Percentiles rank a stretch among this genome's conserved stretches.
Conservation (phyloP, 1,284 basidiomycete species). For the Dichomitus squalens region DNA sequence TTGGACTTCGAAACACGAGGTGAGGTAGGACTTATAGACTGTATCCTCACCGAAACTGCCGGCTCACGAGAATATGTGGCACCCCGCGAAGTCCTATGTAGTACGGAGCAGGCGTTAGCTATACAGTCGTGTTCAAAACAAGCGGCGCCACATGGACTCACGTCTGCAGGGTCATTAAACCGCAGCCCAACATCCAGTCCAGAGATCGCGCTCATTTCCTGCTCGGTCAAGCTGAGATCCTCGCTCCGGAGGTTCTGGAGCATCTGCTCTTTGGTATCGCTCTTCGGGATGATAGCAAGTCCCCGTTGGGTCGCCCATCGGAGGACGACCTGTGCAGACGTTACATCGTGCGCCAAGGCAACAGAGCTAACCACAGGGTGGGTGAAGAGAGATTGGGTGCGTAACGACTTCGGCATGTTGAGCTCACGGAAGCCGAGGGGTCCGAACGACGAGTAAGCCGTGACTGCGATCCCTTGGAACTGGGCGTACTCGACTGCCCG, state of each 20-base stretch:
- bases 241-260: constrained; percentile 25
- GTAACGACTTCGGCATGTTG: constrained; percentile 23
- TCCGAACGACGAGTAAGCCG: constrained; percentile 31
- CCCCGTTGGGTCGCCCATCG: constrained; percentile 31
- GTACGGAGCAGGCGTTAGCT: background rate
- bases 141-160: constrained; percentile 19
- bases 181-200: constrained; percentile 24
- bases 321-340: constrained; percentile 28
- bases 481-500: constrained; percentile 26
- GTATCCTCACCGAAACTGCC: background rate
- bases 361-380: constrained; percentile 25
- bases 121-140: no score
- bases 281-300: constrained; percentile 29
- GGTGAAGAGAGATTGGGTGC: constrained; percentile 25
- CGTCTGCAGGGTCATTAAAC: constrained; percentile 32
- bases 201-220: constrained; percentile 25
- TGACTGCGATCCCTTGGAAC: constrained; percentile 25
- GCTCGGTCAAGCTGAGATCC: constrained; percentile 17
- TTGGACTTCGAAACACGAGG: no score
- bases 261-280: constrained; percentile 22
- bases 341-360: constrained; percentile 21
- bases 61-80: constrained; percentile 22
- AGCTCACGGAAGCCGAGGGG: constrained; percentile 31
- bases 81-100: constrained; percentile 23
- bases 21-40: no score